Evolutionary conservation across 1,139 yeast genomes (phyloP), one percentile per base, ranked within the genome.

Genomic region (Blastobotrys elegans): DNA sequence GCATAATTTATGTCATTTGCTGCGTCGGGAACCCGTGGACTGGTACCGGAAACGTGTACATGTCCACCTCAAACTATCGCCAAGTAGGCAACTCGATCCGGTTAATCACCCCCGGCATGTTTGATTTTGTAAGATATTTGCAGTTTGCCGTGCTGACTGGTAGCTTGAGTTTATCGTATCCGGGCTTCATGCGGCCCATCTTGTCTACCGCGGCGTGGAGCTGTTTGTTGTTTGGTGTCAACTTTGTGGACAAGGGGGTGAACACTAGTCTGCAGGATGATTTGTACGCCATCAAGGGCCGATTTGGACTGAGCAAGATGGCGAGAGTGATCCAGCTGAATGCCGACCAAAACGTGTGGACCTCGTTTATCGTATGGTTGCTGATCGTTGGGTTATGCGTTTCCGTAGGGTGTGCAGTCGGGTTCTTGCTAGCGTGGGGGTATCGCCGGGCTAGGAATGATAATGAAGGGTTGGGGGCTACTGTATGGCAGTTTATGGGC

Each of bases 171-270:
- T 61, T 83, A 26, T 67, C 70, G 30, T 83, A 78, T 55, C 89
- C 90, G 0, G 86, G 85, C 0, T 81, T 77, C 57, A 77, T 73
- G 52, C 84, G 77, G 56, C 85, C 85, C 0, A 63, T 78, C 11
- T 63, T 80, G 40, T 56, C 71, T 2, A 58, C 67, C 1, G 50
- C 66, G 11, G 57, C 72, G 18, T 74, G 78, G 78, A 58, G 67
- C 11, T 51, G 63, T 21, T 55, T 67, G 32, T 53, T 65, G 42
- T 67, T 67, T 47, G 59, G 58, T 24, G 48, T 50, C 41, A 57
- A 59, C 30, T 56, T 61, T 40, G 44, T 43, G 44, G 38, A 52
- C 7, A 37, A 40, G 40, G 48, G 43, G 39, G 21, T 29, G 18
- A 37, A 40, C 18, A 50, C 50, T 13, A 44, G 48, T 14, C 49